Evolutionary conservation across 352 stramenopile species (phyloP), one percentile per base, ranked within the genome.

Genomic region (Stephanocyclus meneghinianus): DNA sequence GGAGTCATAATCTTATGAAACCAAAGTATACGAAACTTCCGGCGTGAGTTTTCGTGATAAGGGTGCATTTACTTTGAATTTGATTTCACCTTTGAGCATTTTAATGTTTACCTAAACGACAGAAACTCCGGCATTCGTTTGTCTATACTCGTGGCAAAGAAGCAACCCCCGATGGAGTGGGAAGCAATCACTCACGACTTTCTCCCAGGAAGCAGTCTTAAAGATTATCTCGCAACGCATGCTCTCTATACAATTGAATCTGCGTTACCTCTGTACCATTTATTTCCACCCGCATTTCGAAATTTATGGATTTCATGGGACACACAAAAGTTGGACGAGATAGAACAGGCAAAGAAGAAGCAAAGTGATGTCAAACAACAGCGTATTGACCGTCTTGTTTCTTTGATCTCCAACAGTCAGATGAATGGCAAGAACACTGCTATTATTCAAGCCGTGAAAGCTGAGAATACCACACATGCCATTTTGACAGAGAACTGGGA

Each of bases 181-280:
- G 64, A 83, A 42, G 70, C 65, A 16, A 80, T 48, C 29, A 66
- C 55, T 59, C 26, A 75, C 93, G 35, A 89, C 88, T 61, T 74
- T 93, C 29, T 77, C 88, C 72, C 47, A 53, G 42, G 45, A 32
- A 85, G 61, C 71, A 86, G 66, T 35, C 48, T 57, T 63, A 81
- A 79, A 45, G 76, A 87, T 61, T 90, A 88, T 56, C 82, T 97
- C 5, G 88, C 95, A 37, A 95, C 92, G 10, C 88, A 92, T 37
- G 93, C 93, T 9, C 79, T 98, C n/a, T 98, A 97, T 83, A 85
- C 89, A 45, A 86, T 97, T 44, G 90, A 91, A 51, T 89, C 94
- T 0, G 87, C 93, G 13, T 77, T 97, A 32, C 94, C 93, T 30
- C 78, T 98, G 1, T 96, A 98, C 80, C 90, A 89, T 13, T 87